A percentile compares a stretch with the other conserved stretches of the same genome.
Conservation (phyloP, 345 rosid genomes). For the Atalantia buxifolia region DNA sequence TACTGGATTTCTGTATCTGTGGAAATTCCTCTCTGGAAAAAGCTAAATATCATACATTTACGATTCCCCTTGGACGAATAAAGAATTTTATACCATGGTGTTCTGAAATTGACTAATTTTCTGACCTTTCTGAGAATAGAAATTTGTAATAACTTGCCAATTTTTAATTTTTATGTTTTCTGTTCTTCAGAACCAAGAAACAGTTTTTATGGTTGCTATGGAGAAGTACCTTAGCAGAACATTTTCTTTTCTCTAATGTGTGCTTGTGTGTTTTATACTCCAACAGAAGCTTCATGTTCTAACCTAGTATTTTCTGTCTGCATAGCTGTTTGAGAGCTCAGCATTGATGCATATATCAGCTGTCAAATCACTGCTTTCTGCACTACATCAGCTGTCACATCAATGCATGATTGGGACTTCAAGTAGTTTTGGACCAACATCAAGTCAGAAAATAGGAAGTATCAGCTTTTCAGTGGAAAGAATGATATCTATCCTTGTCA, state of each 20-base stretch:
- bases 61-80: background rate
- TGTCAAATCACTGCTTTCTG: conserved; percentile 92
- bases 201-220: background rate
- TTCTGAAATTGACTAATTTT: background rate
- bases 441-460: conserved; percentile 74
- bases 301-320: conserved; percentile 35
- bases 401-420: conserved; percentile 78
- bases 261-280: background rate
- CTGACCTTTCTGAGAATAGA: background rate
- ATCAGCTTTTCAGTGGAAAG: conserved; percentile 88
- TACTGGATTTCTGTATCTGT: background rate
- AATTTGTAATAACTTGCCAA: background rate
- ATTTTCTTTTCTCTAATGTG: background rate
- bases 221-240: background rate
- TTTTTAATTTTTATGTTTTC: background rate
- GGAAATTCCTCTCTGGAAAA: background rate
- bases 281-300: conserved; percentile 25
- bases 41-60: background rate
- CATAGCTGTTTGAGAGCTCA: conserved; percentile 95
- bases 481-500: conserved; percentile 88
- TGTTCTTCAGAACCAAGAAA: background rate
- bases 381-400: conserved; percentile 75
- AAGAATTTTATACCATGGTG: background rate
- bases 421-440: conserved; percentile 64
- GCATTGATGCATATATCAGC: conserved; percentile 95